Base-by-base conservation (phyloP, 345 rosid genomes). In the Arabidopsis thaliana region DNA sequence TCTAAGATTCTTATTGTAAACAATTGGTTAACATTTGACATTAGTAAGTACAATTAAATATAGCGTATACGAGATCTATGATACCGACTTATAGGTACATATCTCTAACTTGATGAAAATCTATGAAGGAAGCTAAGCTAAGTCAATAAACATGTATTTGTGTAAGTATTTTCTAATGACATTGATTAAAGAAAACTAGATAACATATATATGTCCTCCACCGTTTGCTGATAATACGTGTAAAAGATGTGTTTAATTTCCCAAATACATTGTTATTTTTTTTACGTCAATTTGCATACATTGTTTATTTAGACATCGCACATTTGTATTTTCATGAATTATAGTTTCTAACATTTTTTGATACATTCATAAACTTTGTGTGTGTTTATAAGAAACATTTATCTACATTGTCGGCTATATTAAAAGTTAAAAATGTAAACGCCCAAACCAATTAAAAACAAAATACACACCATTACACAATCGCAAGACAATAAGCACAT, bases 341-440 rank as follows among this genome's bases (percentile, higher is more conserved):
- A 0, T 28, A 28, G 4, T 28, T 28, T 49, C 32, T 59, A 59
- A 22, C 8, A 67, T 23, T 41, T 8, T 16, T 16, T 40, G 22
- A 61, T 20, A n/a, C 16, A 9, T 32, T 55, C 16, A 28, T 22
- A 12, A 12, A 4, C 8, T 3, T 32, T 2, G 6, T 69, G 65
- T 33, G 20, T 69, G n/a, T 22, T 23, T 2, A 5, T 52, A 22
- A 10, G 46, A 6, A 24, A n/a, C 12, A 1, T 0, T 60, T 60
- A 20, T 36, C 8, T 11, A 11, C 16, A 40, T 6, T 66, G 60
- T 74, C 78, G 73, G 52, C 51, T 58, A 32, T 32, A 32, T 32
- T 3, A 41, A 41, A 13, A 51, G 11, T 3, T 53, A 14, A 30
- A 44, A 12, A 11, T 25, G 34, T 4, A 45, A 66, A 13, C 59